Evolutionary conservation across 129 eudicot species (phyloP), one percentile per base, ranked within the genome.

Genomic region (Flaveria trinervia): DNA sequence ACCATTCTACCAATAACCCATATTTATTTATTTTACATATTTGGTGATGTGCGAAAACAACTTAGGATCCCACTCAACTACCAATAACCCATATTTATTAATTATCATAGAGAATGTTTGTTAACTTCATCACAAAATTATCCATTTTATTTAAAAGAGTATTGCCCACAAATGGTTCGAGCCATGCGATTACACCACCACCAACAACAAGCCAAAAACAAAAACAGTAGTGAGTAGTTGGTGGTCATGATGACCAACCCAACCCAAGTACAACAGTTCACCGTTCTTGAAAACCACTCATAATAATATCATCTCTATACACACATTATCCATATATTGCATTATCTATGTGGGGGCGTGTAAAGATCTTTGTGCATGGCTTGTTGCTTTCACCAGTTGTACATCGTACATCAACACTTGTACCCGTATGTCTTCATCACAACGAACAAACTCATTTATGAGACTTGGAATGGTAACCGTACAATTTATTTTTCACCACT

Each of bases 171-270:
- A 2, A 59, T 72, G 41, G 68, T 23, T 10, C 44, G 57, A 73
- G 52, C 50, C 79, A 61, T 46, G 46, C 45, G 18, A 49, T 66
- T 65, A 65, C 65, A 25, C 43, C 51, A 78, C 64, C 77, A 60
- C 76, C 77, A 71, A 66, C 64, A 13, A 45, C 0, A 71, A 16
- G 39, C 11, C 50, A 13, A 56, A 41, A 56, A 71, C 72, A 79
- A 79, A 68, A 64, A 22, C 10, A 9, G 12, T 44, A 44, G 13
- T 44, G 10, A 57, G 72, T 71, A 71, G 71, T 70, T 78, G 80
- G 73, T 69, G 70, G 70, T 68, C 15, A 80, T 57, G 51, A 70
- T 46, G 41, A 59, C 70, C 55, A 67, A 52, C 65, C 54, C 83
- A 43, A 79, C 4, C 54, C 72, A 79, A 60, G 55, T 71, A 71